phyloP scores from a whole-genome alignment of 1,284 basidiomycete species.

The Ceraceosorus guamensis region DNA sequence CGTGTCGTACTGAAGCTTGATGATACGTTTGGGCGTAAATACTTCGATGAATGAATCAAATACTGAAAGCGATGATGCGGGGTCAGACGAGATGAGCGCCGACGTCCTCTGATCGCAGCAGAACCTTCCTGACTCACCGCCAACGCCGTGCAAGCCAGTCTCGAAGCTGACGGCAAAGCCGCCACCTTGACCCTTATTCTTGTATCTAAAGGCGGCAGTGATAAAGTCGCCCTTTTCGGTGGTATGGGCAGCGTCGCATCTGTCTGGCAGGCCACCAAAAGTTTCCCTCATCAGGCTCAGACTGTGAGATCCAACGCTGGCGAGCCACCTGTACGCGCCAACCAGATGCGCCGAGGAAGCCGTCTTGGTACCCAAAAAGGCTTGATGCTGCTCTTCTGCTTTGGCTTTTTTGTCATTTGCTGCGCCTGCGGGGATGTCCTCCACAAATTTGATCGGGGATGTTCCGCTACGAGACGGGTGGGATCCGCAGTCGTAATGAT shows the following conservation, averaged over 20 bases:
- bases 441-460: conserved; percentile 12
- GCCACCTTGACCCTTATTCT: conserved; percentile 7
- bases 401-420: conserved; percentile 20
- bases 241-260: conserved; percentile 19
- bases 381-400: conserved; percentile 22
- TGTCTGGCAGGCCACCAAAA: conserved; percentile 20
- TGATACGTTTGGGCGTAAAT: conserved; percentile 48
- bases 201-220: conserved; percentile 22
- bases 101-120: neutral
- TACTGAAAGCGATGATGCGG: too few species aligned
- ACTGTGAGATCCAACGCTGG: conserved; percentile 49
- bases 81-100: too few species aligned
- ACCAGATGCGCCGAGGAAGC: conserved; percentile 2
- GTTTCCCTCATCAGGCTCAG: conserved; percentile 51
- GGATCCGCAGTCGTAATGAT: conserved; percentile 44
- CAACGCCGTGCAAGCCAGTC: conserved; percentile 42
- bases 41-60: conserved; percentile 53
- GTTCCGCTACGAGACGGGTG: conserved; percentile 12
- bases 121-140: conserved; percentile 5
- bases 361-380: too few species aligned
- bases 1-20: conserved; percentile 48
- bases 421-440: conserved; percentile 24
- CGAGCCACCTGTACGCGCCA: conserved; percentile 45
- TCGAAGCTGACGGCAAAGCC: conserved; percentile 24
- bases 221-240: conserved; percentile 27